A percentile compares a stretch with the other conserved stretches of the same genome.
phyloP scores from a whole-genome alignment of 352 stramenopile genomes.

The Pythium aquatile region DNA sequence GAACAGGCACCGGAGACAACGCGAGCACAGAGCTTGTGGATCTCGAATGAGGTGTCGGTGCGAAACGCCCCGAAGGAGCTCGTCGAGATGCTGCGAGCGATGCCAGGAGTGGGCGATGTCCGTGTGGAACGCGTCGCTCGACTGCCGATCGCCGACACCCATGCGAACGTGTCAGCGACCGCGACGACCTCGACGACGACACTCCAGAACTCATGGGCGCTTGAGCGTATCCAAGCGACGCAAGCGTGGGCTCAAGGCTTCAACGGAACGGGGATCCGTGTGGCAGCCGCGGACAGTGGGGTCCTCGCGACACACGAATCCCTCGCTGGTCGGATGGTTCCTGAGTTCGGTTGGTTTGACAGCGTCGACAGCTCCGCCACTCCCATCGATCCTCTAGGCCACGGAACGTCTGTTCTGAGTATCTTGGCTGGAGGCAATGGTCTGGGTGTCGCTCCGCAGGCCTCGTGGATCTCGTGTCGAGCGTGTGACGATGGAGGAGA shows the following conservation, averaged over 20 bases:
- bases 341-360: slow-evolving; percentile 55
- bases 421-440: slow-evolving; percentile 30
- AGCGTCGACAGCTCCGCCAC: slow-evolving; percentile 28
- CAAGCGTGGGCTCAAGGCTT: slow-evolving; percentile 39
- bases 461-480: slow-evolving; percentile 45
- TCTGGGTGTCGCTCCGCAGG: slow-evolving; percentile 37
- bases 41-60: slow-evolving; percentile 48
- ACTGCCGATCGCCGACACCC: slow-evolving; percentile 2
- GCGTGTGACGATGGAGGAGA: slow-evolving; percentile 31
- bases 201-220: slow-evolving; percentile 35
- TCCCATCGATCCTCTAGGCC: slow-evolving; percentile 36
- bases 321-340: slow-evolving; percentile 34
- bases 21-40: slow-evolving; percentile 40
- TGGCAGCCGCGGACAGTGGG: slow-evolving; percentile 50
- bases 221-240: slow-evolving; percentile 39
- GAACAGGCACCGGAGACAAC: slow-evolving; percentile 4
- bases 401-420: slow-evolving; percentile 40
- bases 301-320: slow-evolving; percentile 37
- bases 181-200: slow-evolving; percentile 3
- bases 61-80: slow-evolving; percentile 35
- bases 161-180: slow-evolving; percentile 20
- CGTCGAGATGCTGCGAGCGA: slow-evolving; percentile 31
- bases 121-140: slow-evolving; percentile 17
- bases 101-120: slow-evolving; percentile 29
- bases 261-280: slow-evolving; percentile 37